Base-by-base conservation (phyloP, 2,329 filamentous ascomycete genomes). In the Shiraia bambusicola region DNA sequence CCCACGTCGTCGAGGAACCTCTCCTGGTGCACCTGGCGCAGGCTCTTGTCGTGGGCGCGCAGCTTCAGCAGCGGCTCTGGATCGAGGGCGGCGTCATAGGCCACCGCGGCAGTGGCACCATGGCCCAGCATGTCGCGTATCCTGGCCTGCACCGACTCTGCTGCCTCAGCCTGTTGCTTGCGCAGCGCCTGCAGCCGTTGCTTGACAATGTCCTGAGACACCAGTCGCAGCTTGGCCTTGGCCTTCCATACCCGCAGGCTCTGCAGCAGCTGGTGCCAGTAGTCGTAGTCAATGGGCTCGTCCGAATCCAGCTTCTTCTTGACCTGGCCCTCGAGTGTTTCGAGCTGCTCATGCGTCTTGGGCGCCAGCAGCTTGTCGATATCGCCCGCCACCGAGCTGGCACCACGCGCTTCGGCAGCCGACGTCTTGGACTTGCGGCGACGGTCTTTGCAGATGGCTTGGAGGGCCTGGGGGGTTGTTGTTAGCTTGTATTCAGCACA, bases 241-340 rank as follows among this genome's bases (percentile, higher is more conserved):
- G 93, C 89, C 72, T 97, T 97, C 83, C 88, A 96, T 1, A 95
- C 83, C 6, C 87, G 76, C 49, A 98, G 74, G 63, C 85, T 94
- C 53, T 84, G 84, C 47, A 98, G 76, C 12, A 98, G 76, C 64
- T 95, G 88, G 64, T 95, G 89, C 93, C 93, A 98, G 67, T 97
- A 98, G 70, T 98, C 93, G 2, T 87, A 89, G 68, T 98, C 93
- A 53, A 98, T 92, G 8, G 88, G 84, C 62, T 96, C 91, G 63
- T 95, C 85, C 6, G 89, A 94, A 37, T 84, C 79, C 34, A 98
- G 74, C 72, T 98, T 98, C 12, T 78, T 76, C 64, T 83, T 83
- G 67, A 98, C 93, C 72, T 97, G 91, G 50, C 77, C 81, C 70
- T 98, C 92, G 34, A 98, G 76, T 13, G 80, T 80, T 63, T 91